These are phyloP conservation scores for Apiospora aurea DNA, from an alignment of 2,329 filamentous ascomycete genomes.

Conservation along the genomic window DNA sequence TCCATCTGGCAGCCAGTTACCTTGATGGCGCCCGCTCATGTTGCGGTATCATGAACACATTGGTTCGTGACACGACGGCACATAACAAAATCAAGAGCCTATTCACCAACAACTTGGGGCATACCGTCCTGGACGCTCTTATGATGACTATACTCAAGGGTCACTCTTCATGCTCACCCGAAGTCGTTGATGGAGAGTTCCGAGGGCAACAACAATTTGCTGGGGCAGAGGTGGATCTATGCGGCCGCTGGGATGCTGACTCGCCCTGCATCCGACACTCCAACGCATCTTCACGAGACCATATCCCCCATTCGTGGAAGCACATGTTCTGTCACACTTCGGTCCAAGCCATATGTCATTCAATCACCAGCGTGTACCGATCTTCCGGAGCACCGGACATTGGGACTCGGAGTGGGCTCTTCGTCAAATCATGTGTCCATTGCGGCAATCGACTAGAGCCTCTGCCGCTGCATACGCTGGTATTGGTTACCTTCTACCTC, in stretches of 20 bases:
- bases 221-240: neutral
- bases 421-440: neutral
- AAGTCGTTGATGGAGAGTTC: neutral
- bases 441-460: neutral
- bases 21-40: constrained; percentile 3
- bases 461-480: neutral
- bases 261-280: neutral
- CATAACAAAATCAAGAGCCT: neutral
- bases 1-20: constrained; percentile 5
- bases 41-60: neutral
- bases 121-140: constrained; percentile 1
- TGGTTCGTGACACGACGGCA: neutral
- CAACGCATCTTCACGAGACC: neutral
- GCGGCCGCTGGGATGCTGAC: constrained; percentile 6
- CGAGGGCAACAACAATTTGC: neutral
- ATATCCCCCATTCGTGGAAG: neutral
- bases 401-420: neutral
- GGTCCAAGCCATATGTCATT: neutral
- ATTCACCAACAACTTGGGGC: neutral
- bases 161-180: neutral
- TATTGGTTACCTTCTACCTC: neutral
- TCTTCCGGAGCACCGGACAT: neutral
- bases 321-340: constrained; percentile 23
- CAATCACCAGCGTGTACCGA: neutral
- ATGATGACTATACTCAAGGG: constrained; percentile 13